Conservation (phyloP, 306 rosid species). For the Acmispon strigosus region DNA sequence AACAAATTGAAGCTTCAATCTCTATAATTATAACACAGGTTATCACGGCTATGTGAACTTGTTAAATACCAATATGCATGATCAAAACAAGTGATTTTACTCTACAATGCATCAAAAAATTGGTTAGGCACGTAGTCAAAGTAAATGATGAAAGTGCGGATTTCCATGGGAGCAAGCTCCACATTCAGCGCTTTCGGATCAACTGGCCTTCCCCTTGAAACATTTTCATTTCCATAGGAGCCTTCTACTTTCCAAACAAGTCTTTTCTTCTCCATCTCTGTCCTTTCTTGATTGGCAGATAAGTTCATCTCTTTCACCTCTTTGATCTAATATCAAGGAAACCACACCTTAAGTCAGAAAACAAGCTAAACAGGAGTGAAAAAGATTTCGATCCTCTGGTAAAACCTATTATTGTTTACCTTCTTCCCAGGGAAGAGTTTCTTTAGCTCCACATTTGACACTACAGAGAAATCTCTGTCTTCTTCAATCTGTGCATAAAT, state of each 20-base stretch:
- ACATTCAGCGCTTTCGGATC: slow-evolving; percentile 59
- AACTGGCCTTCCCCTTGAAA: slow-evolving; percentile 64
- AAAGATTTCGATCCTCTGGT: background rate
- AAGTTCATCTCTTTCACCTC: slow-evolving; percentile 66
- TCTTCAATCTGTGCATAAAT: slow-evolving; percentile 51
- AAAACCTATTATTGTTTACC: slow-evolving; percentile 35
- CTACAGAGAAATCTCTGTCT: slow-evolving; percentile 67
- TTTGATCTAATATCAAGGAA: slow-evolving; percentile 41
- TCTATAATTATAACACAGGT: background rate
- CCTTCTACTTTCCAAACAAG: slow-evolving; percentile 73
- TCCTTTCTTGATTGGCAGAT: slow-evolving; percentile 84
- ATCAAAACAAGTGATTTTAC: slow-evolving; percentile 11
- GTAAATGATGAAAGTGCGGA: slow-evolving; percentile 61
- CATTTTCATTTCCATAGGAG: slow-evolving; percentile 26
- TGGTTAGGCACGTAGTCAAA: slow-evolving; percentile 16
- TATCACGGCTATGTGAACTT: background rate
- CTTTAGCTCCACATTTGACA: slow-evolving; percentile 62
- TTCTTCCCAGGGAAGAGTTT: slow-evolving; percentile 61
- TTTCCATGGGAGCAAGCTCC: slow-evolving; percentile 89
- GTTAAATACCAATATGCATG: background rate
- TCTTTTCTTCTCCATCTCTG: slow-evolving; percentile 76
- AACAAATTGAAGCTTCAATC: background rate
- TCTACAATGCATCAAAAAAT: slow-evolving; percentile 25
- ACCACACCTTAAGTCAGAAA: background rate
- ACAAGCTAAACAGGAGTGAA: background rate